Conservation (phyloP, 179 eudicot genomes). For the Heliamphora ciliata region DNA sequence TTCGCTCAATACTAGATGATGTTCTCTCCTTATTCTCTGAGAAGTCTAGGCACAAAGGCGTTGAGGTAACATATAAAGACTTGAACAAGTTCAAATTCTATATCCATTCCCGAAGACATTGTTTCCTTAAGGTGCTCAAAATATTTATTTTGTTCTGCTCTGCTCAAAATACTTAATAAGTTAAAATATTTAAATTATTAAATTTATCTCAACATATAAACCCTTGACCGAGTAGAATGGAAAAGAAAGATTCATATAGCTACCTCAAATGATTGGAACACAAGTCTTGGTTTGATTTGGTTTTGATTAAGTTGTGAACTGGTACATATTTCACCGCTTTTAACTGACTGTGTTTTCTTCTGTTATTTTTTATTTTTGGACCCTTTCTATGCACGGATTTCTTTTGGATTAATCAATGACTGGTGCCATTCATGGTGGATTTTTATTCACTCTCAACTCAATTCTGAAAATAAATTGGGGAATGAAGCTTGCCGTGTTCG, state of each 20-base stretch:
- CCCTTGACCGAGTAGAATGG: no score
- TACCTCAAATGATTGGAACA: no score
- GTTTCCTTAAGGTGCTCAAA: not conserved
- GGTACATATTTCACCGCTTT: not conserved
- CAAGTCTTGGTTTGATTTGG: not conserved
- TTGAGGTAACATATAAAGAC: conserved; percentile 38
- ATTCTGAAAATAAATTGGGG: conserved; percentile 19
- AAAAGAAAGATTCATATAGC: no score
- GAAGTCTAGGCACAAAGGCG: conserved; percentile 53
- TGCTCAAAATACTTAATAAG: no score
- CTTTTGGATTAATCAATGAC: conserved; percentile 10
- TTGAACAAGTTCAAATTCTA: not conserved
- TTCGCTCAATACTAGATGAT: conserved; percentile 57
- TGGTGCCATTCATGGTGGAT: conserved; percentile 3
- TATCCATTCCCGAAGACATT: not conserved
- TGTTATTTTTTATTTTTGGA: conserved; percentile 4
- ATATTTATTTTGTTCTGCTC: not conserved
- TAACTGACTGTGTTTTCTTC: not conserved
- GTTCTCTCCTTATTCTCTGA: conserved; percentile 67
- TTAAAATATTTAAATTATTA: no score
- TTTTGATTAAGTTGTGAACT: not conserved
- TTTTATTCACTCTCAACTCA: not conserved
- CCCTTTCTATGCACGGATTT: not conserved
- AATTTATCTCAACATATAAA: no score
- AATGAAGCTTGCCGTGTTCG: conserved; percentile 57